Conservation (phyloP, 1,284 basidiomycete genomes). For the Trichosporon sp. region DNA sequence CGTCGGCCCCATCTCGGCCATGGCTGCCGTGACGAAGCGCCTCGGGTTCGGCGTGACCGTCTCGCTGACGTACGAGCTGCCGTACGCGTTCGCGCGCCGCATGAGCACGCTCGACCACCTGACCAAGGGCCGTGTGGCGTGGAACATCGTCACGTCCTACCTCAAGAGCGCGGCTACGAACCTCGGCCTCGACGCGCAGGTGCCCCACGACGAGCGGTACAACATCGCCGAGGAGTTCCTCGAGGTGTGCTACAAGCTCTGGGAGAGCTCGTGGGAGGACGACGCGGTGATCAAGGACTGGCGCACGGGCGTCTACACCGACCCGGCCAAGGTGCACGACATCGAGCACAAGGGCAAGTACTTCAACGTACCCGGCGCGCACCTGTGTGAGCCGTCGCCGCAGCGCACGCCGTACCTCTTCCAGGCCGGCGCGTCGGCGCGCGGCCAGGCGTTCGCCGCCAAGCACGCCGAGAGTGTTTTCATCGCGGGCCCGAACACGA, state of each 20-base stretch:
- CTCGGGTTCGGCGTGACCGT: slow-evolving; percentile 22
- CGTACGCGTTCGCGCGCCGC: slow-evolving; percentile 40
- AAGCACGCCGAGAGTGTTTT: slow-evolving; percentile 46
- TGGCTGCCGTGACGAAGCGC: slow-evolving; percentile 16
- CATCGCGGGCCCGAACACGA: slow-evolving; percentile 20
- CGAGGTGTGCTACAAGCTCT: slow-evolving; percentile 43
- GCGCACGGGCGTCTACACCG: slow-evolving; percentile 27
- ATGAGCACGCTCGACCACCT: slow-evolving; percentile 46
- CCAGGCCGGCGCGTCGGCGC: slow-evolving; percentile 39
- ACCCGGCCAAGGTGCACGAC: slow-evolving; percentile 32
- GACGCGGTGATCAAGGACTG: slow-evolving; percentile 35
- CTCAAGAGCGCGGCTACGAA: slow-evolving; percentile 40
- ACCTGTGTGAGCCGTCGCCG: slow-evolving; percentile 40
- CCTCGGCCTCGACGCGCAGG: slow-evolving; percentile 24
- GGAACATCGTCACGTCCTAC: slow-evolving; percentile 46
- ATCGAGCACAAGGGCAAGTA: slow-evolving; percentile 42
- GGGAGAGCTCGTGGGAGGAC: slow-evolving; percentile 45
- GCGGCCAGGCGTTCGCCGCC: slow-evolving; percentile 40
- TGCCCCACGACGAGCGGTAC: slow-evolving; percentile 28
- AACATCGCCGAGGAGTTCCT: slow-evolving; percentile 23
- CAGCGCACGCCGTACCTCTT: slow-evolving; percentile 43
- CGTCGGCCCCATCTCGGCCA: slow-evolving; percentile 9
- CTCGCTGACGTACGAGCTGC: slow-evolving; percentile 30
- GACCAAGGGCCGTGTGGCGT: slow-evolving; percentile 44
- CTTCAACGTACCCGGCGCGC: slow-evolving; percentile 39